Evolutionary conservation across 306 rosid genomes (phyloP).

Genomic region (Amphicarpaea edgeworthii): DNA sequence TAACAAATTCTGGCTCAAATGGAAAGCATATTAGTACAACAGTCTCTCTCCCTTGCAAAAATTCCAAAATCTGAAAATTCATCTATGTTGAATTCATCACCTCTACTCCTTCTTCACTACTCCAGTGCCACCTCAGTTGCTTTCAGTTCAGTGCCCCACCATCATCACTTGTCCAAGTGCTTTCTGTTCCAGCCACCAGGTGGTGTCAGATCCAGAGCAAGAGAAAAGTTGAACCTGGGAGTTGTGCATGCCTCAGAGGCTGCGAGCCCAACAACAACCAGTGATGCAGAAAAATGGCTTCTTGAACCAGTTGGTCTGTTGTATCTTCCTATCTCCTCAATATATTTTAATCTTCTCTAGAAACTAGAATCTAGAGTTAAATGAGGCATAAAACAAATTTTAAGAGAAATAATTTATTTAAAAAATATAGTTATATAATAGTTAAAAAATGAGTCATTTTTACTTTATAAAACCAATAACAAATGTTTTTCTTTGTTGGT

Average conservation of each 20-base stretch:
- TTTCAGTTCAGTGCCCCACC: slow-evolving; percentile 44
- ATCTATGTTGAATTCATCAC: slow-evolving; percentile 42
- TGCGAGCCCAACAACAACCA: slow-evolving; percentile 42
- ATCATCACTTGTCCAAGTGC: slow-evolving; percentile 46
- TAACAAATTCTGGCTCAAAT: slow-evolving; percentile 39
- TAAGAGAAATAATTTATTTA: too few species aligned
- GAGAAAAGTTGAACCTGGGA: slow-evolving; percentile 42
- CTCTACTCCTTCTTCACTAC: slow-evolving; percentile 39
- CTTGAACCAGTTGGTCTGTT: slow-evolving; percentile 86
- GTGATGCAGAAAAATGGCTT: slow-evolving; percentile 70
- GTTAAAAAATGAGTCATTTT: too few species aligned
- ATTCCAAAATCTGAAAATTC: slow-evolving; percentile 47
- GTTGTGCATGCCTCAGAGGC: slow-evolving; percentile 55
- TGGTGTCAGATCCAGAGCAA: slow-evolving; percentile 38
- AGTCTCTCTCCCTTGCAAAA: slow-evolving; percentile 54
- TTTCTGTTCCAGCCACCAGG: slow-evolving; percentile 45
- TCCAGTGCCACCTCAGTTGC: slow-evolving; percentile 49
- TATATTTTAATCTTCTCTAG: slow-evolving; percentile 1
- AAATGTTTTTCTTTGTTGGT: too few species aligned
- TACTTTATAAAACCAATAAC: too few species aligned
- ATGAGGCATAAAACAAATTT: too few species aligned
- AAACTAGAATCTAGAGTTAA: too few species aligned
- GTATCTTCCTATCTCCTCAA: not conserved
- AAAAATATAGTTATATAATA: too few species aligned
- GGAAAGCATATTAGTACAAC: slow-evolving; percentile 57